These are phyloP conservation scores for Croton setiger DNA, from an alignment of 441 rosid genomes.

Conservation along the genomic window DNA sequence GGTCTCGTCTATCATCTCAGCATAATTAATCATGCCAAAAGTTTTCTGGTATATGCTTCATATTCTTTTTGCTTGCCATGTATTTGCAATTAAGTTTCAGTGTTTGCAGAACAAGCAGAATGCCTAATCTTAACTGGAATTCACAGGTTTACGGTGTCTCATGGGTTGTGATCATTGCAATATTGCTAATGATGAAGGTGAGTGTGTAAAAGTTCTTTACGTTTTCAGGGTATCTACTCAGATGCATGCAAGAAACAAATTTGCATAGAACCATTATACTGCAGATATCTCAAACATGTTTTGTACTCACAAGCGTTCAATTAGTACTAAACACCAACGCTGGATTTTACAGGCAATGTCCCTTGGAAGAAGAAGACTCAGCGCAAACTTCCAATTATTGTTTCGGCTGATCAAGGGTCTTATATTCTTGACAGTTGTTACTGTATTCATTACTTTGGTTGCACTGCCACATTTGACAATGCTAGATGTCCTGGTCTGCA, in stretches of 20 bases:
- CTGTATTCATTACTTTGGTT: slow-evolving; percentile 71
- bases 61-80: slow-evolving; percentile 14
- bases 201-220: no score
- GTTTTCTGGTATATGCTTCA: slow-evolving; percentile 55
- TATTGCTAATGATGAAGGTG: slow-evolving; percentile 69
- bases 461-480: slow-evolving; percentile 84
- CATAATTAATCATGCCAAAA: slow-evolving; percentile 42
- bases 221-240: no score
- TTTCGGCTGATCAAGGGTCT: slow-evolving; percentile 95
- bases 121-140: slow-evolving; percentile 16
- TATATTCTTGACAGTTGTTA: slow-evolving; percentile 77
- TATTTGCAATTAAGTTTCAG: slow-evolving; percentile 58
- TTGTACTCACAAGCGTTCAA: no score
- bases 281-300: background rate
- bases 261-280: background rate
- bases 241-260: background rate
- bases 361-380: slow-evolving; percentile 83
- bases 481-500: slow-evolving; percentile 74
- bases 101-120: slow-evolving; percentile 20
- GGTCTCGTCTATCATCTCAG: slow-evolving; percentile 91
- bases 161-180: slow-evolving; percentile 16
- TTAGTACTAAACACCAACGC: background rate
- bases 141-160: slow-evolving; percentile 93
- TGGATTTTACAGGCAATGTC: slow-evolving; percentile 67
- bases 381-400: slow-evolving; percentile 91